phyloP scores from a whole-genome alignment of 208 protist species.

The Angomonas desouzai region DNA sequence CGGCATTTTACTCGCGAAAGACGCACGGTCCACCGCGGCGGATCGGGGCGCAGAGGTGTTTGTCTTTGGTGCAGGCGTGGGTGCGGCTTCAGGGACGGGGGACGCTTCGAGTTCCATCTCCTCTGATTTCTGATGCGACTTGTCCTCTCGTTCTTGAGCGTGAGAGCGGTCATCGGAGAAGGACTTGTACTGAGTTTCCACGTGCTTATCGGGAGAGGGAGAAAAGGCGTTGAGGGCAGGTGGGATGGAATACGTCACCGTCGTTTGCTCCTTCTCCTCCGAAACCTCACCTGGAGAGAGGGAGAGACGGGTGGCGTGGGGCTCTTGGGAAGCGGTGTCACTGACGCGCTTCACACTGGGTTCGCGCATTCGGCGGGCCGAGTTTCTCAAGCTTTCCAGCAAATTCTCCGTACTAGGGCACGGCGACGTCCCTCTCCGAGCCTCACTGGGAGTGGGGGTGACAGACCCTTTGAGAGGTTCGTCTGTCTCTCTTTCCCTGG shows the following conservation, averaged over 20 bases:
- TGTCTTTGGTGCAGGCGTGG: not conserved
- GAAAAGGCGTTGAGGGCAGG: not conserved
- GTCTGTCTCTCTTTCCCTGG: slow-evolving; percentile 13
- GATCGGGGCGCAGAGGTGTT: not conserved
- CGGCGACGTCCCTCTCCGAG: slow-evolving; percentile 21
- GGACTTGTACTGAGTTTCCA: not conserved
- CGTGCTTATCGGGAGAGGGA: not conserved
- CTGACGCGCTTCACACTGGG: not conserved
- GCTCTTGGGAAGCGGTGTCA: not conserved
- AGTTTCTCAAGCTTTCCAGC: slow-evolving; percentile 24
- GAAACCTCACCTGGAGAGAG: slow-evolving; percentile 15
- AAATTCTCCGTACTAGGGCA: slow-evolving; percentile 27
- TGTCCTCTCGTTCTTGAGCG: not conserved
- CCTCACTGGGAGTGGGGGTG: slow-evolving; percentile 4
- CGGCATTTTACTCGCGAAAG: not conserved
- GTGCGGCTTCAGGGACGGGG: not conserved
- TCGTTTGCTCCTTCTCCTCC: slow-evolving; percentile 24
- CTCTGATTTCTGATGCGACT: not conserved
- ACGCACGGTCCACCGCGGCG: not conserved
- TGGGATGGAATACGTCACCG: not conserved
- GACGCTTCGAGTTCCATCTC: not conserved
- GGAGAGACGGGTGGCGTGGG: not conserved
- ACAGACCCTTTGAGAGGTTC: slow-evolving; percentile 4
- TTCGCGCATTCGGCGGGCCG: not conserved
- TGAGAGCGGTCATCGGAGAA: not conserved